These are phyloP conservation scores for Cryptosporidium sp. DNA, from an alignment of 169 alveolate species.

Conservation along the genomic window DNA sequence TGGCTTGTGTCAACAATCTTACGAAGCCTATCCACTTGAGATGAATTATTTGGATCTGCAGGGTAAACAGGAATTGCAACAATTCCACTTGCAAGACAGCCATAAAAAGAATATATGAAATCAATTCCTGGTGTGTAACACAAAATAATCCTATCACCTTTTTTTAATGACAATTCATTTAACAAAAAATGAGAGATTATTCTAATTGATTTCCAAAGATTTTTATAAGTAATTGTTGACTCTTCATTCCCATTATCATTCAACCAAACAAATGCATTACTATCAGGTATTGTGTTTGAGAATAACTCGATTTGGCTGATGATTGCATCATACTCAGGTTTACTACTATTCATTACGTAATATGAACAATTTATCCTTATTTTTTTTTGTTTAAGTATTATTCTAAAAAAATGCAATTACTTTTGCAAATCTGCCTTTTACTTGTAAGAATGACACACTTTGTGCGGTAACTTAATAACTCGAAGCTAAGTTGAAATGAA, in stretches of 20 bases:
- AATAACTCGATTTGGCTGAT: constrained; percentile 62
- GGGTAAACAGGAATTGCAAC: constrained; percentile 80
- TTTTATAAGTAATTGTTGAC: constrained; percentile 24
- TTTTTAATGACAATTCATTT: constrained; percentile 35
- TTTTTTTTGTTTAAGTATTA: not conserved
- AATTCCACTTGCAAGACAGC: constrained; percentile 74
- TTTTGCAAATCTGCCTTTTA: constrained; percentile 66
- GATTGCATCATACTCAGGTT: constrained; percentile 23
- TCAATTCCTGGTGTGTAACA: constrained; percentile 82
- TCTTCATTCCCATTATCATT: constrained; percentile 74
- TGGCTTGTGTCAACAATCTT: constrained; percentile 68
- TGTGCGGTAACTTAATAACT: constrained; percentile 40
- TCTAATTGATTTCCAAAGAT: constrained; percentile 39
- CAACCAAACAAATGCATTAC: constrained; percentile 61
- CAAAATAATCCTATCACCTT: constrained; percentile 61
- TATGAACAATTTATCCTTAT: not conserved
- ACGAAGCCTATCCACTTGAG: constrained; percentile 60
- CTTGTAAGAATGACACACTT: constrained; percentile 57
- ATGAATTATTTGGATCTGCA: constrained; percentile 74
- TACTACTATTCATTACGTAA: constrained; percentile 1
- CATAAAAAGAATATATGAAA: constrained; percentile 77
- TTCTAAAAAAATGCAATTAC: constrained; percentile 33
- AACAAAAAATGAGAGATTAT: constrained; percentile 39
- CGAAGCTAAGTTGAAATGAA: not conserved
- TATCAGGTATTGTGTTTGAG: constrained; percentile 16